Evolutionary conservation across 2,329 filamentous ascomycete genomes (phyloP).

Genomic region (Hymenotorrendiella dingleyae): DNA sequence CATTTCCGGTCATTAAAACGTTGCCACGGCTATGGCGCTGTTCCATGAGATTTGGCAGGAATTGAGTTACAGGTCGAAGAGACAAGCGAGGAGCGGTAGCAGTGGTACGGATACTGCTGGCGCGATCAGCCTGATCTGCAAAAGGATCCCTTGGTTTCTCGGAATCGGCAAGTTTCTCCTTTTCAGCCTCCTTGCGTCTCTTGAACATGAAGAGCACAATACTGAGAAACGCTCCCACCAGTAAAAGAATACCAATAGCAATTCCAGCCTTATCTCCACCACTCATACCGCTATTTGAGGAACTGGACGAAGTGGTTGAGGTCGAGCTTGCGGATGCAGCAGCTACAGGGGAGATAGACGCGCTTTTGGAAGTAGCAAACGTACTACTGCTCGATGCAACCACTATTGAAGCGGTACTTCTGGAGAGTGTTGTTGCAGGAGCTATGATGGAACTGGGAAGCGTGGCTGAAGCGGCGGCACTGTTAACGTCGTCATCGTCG

Average conservation of each 20-base stretch:
- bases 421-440: slow-evolving; percentile 14
- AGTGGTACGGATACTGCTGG: slow-evolving; percentile 17
- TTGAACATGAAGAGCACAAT: slow-evolving; percentile 67
- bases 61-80: slow-evolving; percentile 76
- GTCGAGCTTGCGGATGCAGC: slow-evolving; percentile 7
- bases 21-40: slow-evolving; percentile 46
- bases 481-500: neutral
- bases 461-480: slow-evolving; percentile 1
- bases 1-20: slow-evolving; percentile 32
- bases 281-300: slow-evolving; percentile 25
- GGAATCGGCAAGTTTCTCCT: slow-evolving; percentile 35
- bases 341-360: slow-evolving; percentile 5
- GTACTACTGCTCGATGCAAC: neutral
- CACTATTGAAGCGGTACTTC: slow-evolving; percentile 9
- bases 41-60: slow-evolving; percentile 62
- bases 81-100: slow-evolving; percentile 72
- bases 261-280: slow-evolving; percentile 65
- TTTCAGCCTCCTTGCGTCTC: slow-evolving; percentile 70
- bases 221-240: slow-evolving; percentile 60
- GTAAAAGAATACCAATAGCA: slow-evolving; percentile 72
- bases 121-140: slow-evolving; percentile 4
- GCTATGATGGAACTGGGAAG: slow-evolving; percentile 16
- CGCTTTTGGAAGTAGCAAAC: slow-evolving; percentile 6
- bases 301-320: slow-evolving; percentile 6
- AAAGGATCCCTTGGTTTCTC: slow-evolving; percentile 10